Evolutionary conservation across 208 protist genomes (phyloP), one percentile per base, ranked within the genome.

Genomic region (Endotrypanum monterogeii): DNA sequence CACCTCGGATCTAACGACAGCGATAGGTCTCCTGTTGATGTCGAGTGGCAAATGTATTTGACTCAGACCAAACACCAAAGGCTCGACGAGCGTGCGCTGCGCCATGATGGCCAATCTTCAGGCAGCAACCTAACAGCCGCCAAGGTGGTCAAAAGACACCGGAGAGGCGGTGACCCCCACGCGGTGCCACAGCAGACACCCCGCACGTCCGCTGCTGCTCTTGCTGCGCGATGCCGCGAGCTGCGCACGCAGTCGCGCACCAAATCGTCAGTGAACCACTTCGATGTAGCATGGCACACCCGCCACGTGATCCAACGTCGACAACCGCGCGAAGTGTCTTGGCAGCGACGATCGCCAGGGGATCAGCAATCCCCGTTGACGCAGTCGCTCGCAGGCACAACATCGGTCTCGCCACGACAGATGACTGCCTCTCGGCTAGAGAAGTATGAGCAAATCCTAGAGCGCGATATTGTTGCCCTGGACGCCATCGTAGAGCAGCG

Each of bases 201-300:
- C n/a, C n/a, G n/a, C 32, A 48, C 68, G 16, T 37, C 41, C 2
- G 48, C 70, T 20, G 76, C 50, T 8, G 23, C 8, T 37, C 76
- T 76, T n/a, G 65, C 46, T 28, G 76, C 70, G 6, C 70, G 70
- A 25, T 70, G 76, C 28, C 69, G 69, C 56, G 70, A 73, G 25
- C n/a, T 80, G 32, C 48, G 51, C 2, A 35, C 48, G 1, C 39
- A 30, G 62, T 80, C 76, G 23, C 76, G 76, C 25, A 62, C 71
- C 60, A 41, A 4, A 18, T 80, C 76, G 28, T 50, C 63, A 30
- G 76, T 80, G 16, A 46, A 80, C 25, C 76, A 80, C 56, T 80
- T 80, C 44, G 41, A 28, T 23, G 37, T 71, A 23, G 51, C 76
- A 4, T 68, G 69, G 76, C 76, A 55, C 35, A 32, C 35, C 0